Base-by-base conservation (phyloP, 1,139 yeast species). In the Saccharomyces hybrid region DNA sequence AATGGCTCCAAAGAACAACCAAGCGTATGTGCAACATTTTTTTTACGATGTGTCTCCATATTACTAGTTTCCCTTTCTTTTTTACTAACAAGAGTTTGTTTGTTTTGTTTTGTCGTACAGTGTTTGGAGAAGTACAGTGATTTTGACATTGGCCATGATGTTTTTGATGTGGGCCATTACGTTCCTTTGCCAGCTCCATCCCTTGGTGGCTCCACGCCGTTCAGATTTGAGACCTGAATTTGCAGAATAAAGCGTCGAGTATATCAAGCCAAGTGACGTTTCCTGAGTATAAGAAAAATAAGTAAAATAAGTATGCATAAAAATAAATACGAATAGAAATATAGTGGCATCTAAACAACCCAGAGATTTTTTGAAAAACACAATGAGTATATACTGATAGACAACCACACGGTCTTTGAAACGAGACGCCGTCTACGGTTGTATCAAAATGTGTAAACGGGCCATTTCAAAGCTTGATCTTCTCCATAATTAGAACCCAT, bases 161-260 rank as follows among this genome's bases (percentile, higher is more conserved):
- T 90, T 80, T 70, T 77, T 90, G 67, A 88, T 90, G 96, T 89
- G 97, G 97, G 97, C 96, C 29, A 83, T 88, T 62, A 88, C 97
- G 6, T 88, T 87, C 66, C 73, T 88, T 61, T 70, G 73, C 38
- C 95, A 86, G 66, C 74, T 86, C 56, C 93, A 86, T 70, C 95
- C 95, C n/a, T 75, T 86, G 65, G 89, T 85, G 54, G 86, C 80
- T 29, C 95, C 95, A 49, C 83, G 85, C 70, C 81, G 93, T 64
- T 81, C 90, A 1, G 91, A 86, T 62, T 73, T 86, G 69, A 81
- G 93, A 73, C 90, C 90, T n/a, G 93, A 86, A 65, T 76, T 70
- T 61, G 75, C 77, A 7, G 77, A 74, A 54, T 68, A 59, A 38
- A 38, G 23, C 44, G 44, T 38, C 44, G 8, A 38, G 25, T 38